phyloP scores from a whole-genome alignment of 345 rosid genomes.

The Aquilaria sinensis region DNA sequence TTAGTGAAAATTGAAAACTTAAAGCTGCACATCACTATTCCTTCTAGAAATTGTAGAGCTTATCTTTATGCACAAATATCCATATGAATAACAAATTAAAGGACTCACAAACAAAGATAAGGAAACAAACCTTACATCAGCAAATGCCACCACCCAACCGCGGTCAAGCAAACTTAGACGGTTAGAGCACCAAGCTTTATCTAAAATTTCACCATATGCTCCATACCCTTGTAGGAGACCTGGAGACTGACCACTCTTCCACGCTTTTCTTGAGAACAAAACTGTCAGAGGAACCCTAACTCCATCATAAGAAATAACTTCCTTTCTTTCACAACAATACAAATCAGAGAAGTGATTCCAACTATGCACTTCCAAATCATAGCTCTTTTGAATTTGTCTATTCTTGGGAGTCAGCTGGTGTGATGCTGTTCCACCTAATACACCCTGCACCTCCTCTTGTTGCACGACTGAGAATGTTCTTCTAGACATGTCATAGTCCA shows the following conservation, averaged over 20 bases:
- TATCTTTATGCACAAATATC: too few species aligned
- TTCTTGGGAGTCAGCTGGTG: conserved; percentile 13
- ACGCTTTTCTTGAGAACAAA: conserved; percentile 57
- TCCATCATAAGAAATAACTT: conserved; percentile 71
- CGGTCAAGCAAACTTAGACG: conserved; percentile 82
- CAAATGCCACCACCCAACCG: conserved; percentile 92
- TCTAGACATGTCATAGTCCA: conserved; percentile 74
- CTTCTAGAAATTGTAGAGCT: background rate
- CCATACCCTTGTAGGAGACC: conserved; percentile 81
- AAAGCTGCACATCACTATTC: background rate
- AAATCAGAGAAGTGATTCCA: conserved; percentile 51
- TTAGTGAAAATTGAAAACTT: background rate
- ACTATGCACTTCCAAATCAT: conserved; percentile 17
- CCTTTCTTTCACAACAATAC: conserved; percentile 66
- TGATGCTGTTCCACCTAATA: conserved; percentile 21
- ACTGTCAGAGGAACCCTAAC: conserved; percentile 69
- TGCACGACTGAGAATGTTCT: conserved; percentile 46
- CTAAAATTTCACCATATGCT: conserved; percentile 83
- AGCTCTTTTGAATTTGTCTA: conserved; percentile 13
- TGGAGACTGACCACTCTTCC: conserved; percentile 53
- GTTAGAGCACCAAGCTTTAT: conserved; percentile 70
- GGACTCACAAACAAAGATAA: conserved; percentile 3
- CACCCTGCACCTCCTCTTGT: conserved; percentile 48
- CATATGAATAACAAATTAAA: background rate
- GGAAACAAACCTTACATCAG: conserved; percentile 77